Evolutionary conservation across 2,329 filamentous ascomycete genomes (phyloP).

Genomic region (Beauveria australis): DNA sequence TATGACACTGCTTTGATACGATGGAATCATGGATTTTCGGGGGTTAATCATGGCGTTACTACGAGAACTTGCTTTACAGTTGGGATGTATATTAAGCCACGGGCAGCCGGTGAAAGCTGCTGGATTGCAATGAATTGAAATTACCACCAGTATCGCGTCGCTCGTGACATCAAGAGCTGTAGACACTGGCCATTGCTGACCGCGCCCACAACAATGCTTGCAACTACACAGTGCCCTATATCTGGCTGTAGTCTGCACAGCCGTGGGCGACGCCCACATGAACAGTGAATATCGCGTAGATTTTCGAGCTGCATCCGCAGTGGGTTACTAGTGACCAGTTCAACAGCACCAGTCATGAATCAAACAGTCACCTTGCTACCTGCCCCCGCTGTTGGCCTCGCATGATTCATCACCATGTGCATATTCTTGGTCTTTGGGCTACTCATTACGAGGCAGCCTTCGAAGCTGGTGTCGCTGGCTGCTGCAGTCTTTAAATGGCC

Average conservation of each 20-base stretch:
- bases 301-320: no score
- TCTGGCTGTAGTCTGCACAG: no score
- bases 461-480: slow-evolving; percentile 22
- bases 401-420: background rate
- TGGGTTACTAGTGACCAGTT: no score
- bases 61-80: slow-evolving; percentile 31
- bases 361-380: no score
- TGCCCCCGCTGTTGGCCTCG: background rate
- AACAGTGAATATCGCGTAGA: no score
- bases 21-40: slow-evolving; percentile 28
- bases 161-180: background rate
- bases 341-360: background rate
- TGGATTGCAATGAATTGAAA: slow-evolving; percentile 24
- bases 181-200: no score
- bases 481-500: slow-evolving; percentile 25
- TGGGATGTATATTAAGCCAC: slow-evolving; percentile 36
- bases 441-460: slow-evolving; percentile 22
- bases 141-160: background rate
- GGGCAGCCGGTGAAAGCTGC: slow-evolving; percentile 27
- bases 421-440: no score
- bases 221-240: accelerated
- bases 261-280: no score
- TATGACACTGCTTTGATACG: slow-evolving; percentile 34
- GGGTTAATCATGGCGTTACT: slow-evolving; percentile 39
- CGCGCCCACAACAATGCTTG: no score